phyloP scores from a whole-genome alignment of 2,329 filamentous ascomycete genomes.

The Aspergillus sp. region DNA sequence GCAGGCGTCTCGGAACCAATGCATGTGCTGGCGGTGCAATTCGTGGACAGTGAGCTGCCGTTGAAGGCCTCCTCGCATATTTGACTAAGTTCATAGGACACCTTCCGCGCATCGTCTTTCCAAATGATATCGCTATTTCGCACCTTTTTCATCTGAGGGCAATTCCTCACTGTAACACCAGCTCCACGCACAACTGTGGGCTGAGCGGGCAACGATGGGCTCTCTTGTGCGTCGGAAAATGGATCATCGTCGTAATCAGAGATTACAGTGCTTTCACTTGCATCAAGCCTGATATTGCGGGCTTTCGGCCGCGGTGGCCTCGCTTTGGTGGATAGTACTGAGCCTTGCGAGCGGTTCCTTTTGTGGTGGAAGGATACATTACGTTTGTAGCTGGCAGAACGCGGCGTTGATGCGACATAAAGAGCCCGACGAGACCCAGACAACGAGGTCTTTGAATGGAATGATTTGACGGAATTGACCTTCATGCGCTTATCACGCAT shows the following conservation, averaged over 20 bases:
- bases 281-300: conserved; percentile 27
- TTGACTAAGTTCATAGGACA: conserved; percentile 81
- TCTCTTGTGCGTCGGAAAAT: conserved; percentile 33
- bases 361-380: conserved; percentile 65
- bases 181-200: conserved; percentile 39
- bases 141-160: conserved; percentile 45
- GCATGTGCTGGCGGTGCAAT: conserved; percentile 45
- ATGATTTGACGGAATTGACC: conserved; percentile 38
- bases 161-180: conserved; percentile 29
- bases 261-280: conserved; percentile 28
- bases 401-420: conserved; percentile 38
- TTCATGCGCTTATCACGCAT: conserved; percentile 35
- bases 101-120: conserved; percentile 77
- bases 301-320: conserved; percentile 20
- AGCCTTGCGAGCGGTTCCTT: conserved; percentile 42
- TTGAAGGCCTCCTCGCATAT: conserved; percentile 94
- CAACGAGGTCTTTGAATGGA: conserved; percentile 51
- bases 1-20: conserved; percentile 55
- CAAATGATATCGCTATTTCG: conserved; percentile 53
- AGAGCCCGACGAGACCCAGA: conserved; percentile 47
- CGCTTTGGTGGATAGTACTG: conserved; percentile 22
- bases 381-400: conserved; percentile 58
- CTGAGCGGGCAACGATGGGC: conserved; percentile 43
- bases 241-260: conserved; percentile 20
- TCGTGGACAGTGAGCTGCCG: conserved; percentile 59